Percentiles rank a stretch among this genome's conserved stretches.
These are phyloP conservation scores for Spirogloea muscicola DNA, from an alignment of 139 green algal genomes.

Conservation along the genomic window DNA sequence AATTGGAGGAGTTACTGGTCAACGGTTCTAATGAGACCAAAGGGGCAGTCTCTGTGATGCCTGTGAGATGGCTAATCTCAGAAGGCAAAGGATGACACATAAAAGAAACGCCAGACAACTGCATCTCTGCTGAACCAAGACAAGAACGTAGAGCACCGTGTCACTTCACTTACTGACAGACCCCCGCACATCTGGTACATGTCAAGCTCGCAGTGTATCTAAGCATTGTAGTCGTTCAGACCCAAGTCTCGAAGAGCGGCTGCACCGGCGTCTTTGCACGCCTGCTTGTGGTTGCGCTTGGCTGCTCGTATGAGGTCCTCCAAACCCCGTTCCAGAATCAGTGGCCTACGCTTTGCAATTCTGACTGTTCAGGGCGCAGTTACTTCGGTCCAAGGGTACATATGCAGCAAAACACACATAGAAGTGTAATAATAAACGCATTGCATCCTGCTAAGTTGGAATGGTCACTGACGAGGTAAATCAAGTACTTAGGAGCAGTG, in stretches of 20 bases:
- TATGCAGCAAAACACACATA: not conserved
- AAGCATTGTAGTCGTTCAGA: constrained; percentile 22
- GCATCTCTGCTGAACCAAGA: too few species aligned
- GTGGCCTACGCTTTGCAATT: not conserved
- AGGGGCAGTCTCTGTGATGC: too few species aligned
- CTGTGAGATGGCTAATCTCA: too few species aligned
- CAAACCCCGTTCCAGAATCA: constrained; percentile 36
- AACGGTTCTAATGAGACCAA: too few species aligned
- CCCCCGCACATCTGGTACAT: too few species aligned
- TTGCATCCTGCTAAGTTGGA: not conserved
- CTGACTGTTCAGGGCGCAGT: not conserved
- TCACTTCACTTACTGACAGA: too few species aligned
- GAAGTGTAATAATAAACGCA: not conserved
- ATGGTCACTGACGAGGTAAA: not conserved
- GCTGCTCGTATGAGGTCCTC: constrained; percentile 19
- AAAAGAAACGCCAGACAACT: too few species aligned
- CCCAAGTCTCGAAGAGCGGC: constrained; percentile 24
- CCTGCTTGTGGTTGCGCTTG: constrained; percentile 10
- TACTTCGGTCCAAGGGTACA: not conserved
- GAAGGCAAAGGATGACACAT: too few species aligned
- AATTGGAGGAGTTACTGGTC: too few species aligned
- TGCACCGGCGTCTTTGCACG: constrained; percentile 14
- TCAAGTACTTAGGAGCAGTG: too few species aligned
- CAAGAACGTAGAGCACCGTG: too few species aligned
- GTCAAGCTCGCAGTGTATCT: too few species aligned